Conservation (phyloP, 371 early-diverging fungal genomes). For the Mucor velutinosus region DNA sequence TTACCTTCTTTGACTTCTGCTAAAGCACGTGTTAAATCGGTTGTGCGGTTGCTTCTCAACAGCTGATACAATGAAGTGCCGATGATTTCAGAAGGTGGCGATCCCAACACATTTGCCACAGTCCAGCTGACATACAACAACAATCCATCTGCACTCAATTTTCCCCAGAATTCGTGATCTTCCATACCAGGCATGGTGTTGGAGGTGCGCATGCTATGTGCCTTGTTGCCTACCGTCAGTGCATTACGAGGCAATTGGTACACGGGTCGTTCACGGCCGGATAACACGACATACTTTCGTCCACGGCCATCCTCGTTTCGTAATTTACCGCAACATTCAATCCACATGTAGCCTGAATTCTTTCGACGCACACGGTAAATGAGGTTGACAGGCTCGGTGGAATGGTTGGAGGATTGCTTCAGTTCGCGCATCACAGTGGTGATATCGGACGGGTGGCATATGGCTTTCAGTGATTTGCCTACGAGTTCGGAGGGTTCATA, state of each 20-base stretch:
- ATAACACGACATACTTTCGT: conserved; percentile 65
- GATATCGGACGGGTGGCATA: conserved; percentile 68
- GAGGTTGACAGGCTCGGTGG: conserved; percentile 49
- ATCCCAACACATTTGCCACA: conserved; percentile 47
- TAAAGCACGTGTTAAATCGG: conserved; percentile 52
- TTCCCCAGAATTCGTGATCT: conserved; percentile 64
- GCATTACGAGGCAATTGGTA: conserved; percentile 33
- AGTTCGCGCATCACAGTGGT: conserved; percentile 66
- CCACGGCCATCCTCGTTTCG: conserved; percentile 59
- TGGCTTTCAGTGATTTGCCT: conserved; percentile 55
- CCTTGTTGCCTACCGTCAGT: conserved; percentile 20
- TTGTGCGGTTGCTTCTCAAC: conserved; percentile 55
- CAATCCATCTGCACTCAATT: conserved; percentile 61
- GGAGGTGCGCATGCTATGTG: conserved; percentile 3
- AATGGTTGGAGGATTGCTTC: conserved; percentile 41
- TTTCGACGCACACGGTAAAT: conserved; percentile 61
- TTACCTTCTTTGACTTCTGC: conserved; percentile 51
- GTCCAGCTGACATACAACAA: conserved; percentile 53
- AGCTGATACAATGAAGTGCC: conserved; percentile 60
- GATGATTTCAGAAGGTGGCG: conserved; percentile 46
- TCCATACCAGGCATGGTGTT: conserved; percentile 26
- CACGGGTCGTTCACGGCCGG: conserved; percentile 54
- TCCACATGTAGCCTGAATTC: conserved; percentile 59
- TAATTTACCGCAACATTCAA: conserved; percentile 61
- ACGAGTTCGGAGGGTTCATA: conserved; percentile 56